phyloP scores from a whole-genome alignment of 257 asterid genomes.

The Coffea eugenioides region DNA sequence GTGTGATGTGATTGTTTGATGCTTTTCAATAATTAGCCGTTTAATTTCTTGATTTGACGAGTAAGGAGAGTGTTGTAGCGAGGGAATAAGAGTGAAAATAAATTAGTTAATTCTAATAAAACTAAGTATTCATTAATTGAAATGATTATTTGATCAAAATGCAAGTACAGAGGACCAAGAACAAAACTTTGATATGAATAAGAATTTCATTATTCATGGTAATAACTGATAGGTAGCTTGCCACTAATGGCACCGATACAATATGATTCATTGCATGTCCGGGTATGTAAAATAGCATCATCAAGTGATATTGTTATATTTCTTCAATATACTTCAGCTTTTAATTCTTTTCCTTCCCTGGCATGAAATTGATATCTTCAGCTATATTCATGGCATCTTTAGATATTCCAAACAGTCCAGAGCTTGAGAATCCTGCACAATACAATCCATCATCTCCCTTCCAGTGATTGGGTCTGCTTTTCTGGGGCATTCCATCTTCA shows the following conservation, averaged over 20 bases:
- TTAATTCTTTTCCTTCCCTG: background rate
- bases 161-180: no score
- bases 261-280: background rate
- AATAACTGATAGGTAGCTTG: background rate
- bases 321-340: background rate
- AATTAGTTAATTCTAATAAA: no score
- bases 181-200: no score
- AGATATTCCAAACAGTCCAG: constrained; percentile 43
- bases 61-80: no score
- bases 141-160: no score
- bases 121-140: no score
- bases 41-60: no score
- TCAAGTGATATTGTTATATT: no score
- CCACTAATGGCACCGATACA: background rate
- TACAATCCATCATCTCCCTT: constrained; percentile 54
- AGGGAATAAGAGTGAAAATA: no score
- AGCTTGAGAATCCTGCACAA: constrained; percentile 48
- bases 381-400: constrained; percentile 42
- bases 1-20: no score
- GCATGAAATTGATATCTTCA: constrained; percentile 29
- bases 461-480: constrained; percentile 36
- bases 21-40: no score
- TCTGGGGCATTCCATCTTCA: constrained; percentile 51
- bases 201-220: background rate
- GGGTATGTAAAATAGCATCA: no score